phyloP scores from a whole-genome alignment of 2,329 filamentous ascomycete species.

The Bipolaris cookei region DNA sequence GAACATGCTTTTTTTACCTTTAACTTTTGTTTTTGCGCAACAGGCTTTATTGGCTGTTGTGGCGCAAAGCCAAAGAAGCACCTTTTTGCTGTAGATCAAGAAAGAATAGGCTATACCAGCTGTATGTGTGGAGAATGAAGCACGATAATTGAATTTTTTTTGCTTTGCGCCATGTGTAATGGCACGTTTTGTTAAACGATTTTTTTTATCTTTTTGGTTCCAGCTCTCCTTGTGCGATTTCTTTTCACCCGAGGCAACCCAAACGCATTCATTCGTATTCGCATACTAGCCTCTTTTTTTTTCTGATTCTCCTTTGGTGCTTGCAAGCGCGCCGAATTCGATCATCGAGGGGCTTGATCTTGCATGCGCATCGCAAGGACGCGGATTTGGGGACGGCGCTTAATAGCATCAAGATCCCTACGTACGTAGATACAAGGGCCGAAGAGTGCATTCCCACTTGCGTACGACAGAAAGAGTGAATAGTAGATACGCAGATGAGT shows the following conservation, averaged over 20 bases:
- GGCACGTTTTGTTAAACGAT: too few species aligned
- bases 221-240: too few species aligned
- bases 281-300: neutral
- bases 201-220: too few species aligned
- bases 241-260: too few species aligned
- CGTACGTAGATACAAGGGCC: neutral
- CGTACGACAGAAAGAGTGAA: neutral
- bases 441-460: neutral
- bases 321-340: neutral
- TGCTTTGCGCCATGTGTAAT: too few species aligned
- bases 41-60: slow-evolving; percentile 1
- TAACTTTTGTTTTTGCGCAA: neutral
- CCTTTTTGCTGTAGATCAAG: neutral
- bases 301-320: neutral
- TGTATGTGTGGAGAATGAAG: neutral
- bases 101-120: neutral
- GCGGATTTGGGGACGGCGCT: neutral
- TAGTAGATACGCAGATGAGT: neutral
- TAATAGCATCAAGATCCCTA: too few species aligned
- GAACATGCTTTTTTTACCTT: neutral
- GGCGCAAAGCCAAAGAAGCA: neutral
- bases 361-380: neutral
- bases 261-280: too few species aligned
- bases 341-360: neutral
- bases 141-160: neutral